Evolutionary conservation across 352 stramenopile genomes (phyloP), one percentile per base, ranked within the genome.

Genomic region (Globisporangium ultimum): DNA sequence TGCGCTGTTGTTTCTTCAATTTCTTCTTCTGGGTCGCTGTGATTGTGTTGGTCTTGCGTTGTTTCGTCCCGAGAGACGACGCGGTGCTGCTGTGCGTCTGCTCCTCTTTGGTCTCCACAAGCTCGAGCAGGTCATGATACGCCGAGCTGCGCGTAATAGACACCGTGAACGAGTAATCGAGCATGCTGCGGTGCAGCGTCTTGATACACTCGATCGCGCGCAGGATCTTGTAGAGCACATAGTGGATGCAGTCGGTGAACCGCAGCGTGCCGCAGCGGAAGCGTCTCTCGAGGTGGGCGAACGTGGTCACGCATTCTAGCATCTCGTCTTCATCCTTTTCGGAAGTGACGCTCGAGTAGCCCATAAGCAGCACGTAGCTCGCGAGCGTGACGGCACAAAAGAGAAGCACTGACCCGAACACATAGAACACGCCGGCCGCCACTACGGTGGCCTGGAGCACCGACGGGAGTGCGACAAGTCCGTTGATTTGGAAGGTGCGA

Each of bases 141-240:
- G 55, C 55, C 15, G 42, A 53, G 34, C 55, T 60, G 10, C 47
- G 20, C n/a, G 56, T 41, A 40, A 62, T 49, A 46, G 48, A 56
- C 47, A 64, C 40, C 41, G 49, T 57, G 48, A 52, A 62, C 48
- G 56, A 62, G 56, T 62, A 64, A 49, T 64, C 58, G 58, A 64
- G 58, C 49, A 64, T 57, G 42, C 58, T 64, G 58, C 58, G 58
- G 42, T 52, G 58, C 50, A 64, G 40, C 22, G 40, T 57, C 22
- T 63, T 51, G 38, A 63, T 51, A 2, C 40, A 36, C 28, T 64
- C 49, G 49, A 64, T 52, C 18, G 57, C 49, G 41, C 56, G 56
- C 48, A 55, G 24, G 40, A 62, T 62, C 46, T 55, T 54, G 38
- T 50, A 49, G 22, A 58, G 41, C 41, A 58, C 53, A n/a, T 58